Conservation (phyloP, 768 basidiomycete species). For the Daedaleopsis nitida region DNA sequence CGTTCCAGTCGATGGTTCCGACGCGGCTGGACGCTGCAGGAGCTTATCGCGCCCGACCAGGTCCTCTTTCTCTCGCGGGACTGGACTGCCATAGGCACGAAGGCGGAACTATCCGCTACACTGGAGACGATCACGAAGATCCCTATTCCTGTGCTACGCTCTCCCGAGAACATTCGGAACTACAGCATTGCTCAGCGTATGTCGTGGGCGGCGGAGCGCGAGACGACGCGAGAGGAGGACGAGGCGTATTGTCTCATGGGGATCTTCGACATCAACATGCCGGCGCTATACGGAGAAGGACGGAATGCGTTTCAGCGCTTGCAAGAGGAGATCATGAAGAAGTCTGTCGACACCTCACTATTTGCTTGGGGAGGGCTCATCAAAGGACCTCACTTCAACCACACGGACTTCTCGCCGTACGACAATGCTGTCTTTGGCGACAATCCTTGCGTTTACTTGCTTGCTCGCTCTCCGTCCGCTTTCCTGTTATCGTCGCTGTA, state of each 20-base stretch:
- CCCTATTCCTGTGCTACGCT: not conserved
- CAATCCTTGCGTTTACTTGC: no score
- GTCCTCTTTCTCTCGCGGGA: not conserved
- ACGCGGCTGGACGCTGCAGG: conserved; percentile 1
- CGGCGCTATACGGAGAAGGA: conserved; percentile 9
- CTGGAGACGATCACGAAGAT: not conserved
- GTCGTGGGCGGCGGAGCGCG: conserved; percentile 8
- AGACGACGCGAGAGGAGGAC: conserved; percentile 4
- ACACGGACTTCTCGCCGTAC: no score
- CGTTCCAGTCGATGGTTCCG: not conserved
- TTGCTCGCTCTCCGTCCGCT: no score
- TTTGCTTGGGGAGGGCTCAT: conserved; percentile 6
- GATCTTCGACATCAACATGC: conserved; percentile 7
- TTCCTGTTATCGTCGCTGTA: no score
- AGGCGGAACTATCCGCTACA: not conserved
- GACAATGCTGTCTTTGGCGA: no score
- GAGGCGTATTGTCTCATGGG: conserved; percentile 15
- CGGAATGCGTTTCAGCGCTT: conserved; percentile 4
- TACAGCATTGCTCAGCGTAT: not conserved
- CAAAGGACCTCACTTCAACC: no score
- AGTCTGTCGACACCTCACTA: not conserved
- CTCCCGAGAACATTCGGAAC: no score
- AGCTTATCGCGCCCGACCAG: not conserved
- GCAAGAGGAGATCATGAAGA: conserved; percentile 8
- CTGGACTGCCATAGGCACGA: not conserved